Evolutionary conservation across 176 grass and related monocot genomes (phyloP).

Genomic region (Pharus latifolius): DNA sequence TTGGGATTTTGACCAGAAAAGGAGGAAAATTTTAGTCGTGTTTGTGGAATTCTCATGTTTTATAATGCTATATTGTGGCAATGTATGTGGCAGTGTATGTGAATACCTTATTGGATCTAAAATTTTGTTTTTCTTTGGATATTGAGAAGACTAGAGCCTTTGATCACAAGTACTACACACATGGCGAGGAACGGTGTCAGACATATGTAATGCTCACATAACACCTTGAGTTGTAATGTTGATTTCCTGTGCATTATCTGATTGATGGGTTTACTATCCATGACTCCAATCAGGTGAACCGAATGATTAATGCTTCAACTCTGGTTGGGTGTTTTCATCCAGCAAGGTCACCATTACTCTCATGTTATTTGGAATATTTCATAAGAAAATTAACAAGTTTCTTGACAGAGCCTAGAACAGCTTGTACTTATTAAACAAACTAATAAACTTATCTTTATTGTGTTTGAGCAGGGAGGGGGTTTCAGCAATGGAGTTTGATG

Average conservation of each 20-base stretch:
- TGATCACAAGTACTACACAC: constrained; percentile 43
- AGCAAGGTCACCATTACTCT: constrained; percentile 26
- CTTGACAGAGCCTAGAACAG: not conserved
- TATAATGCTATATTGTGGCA: not conserved
- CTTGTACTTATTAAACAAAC: not conserved
- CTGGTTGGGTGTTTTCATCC: constrained; percentile 5
- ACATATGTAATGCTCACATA: constrained; percentile 49
- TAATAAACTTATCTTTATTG: constrained; percentile 4
- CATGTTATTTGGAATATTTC: not conserved
- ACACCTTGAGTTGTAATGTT: constrained; percentile 1
- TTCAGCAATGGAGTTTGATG: constrained; percentile 79
- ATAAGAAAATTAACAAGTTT: not conserved
- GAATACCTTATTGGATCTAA: not conserved
- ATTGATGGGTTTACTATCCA: constrained; percentile 6
- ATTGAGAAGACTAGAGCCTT: constrained; percentile 42
- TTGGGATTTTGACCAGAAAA: not conserved
- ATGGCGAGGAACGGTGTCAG: constrained; percentile 23
- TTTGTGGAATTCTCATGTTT: not conserved
- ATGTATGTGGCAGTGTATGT: not conserved
- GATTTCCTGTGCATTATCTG: not conserved
- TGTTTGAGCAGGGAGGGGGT: constrained; percentile 56
- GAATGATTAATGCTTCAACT: constrained; percentile 19
- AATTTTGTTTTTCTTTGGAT: not conserved
- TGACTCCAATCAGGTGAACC: constrained; percentile 31
- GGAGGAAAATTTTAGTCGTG: not conserved